Conservation (phyloP, 495 filamentous ascomycete species). For the Amphirosellinia nigrospora region DNA sequence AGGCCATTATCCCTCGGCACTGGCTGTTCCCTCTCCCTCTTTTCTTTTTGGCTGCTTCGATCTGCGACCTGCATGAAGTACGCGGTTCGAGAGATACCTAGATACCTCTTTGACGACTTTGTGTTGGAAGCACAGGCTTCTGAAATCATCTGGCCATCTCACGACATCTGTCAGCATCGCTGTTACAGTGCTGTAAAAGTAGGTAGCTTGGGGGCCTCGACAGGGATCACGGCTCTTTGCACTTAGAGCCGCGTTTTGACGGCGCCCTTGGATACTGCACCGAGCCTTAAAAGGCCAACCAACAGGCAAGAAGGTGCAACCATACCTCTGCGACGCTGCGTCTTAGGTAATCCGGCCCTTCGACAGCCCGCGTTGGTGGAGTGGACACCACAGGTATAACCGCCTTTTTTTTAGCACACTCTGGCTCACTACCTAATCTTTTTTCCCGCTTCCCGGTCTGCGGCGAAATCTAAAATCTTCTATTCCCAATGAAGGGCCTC, state of each 20-base stretch:
- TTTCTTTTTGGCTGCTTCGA: background rate
- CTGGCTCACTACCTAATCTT: slow-evolving; percentile 2
- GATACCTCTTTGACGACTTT: background rate
- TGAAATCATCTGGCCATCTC: background rate
- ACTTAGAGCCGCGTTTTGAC: slow-evolving; percentile 8
- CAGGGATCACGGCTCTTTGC: slow-evolving; percentile 17
- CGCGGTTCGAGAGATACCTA: background rate
- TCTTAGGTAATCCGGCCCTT: slow-evolving; percentile 18
- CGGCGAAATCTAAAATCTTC: slow-evolving; percentile 10
- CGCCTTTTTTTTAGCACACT: slow-evolving; percentile 21
- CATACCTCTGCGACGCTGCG: background rate
- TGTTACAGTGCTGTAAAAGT: background rate
- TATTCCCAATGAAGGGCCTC: slow-evolving; percentile 58
- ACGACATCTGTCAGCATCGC: background rate
- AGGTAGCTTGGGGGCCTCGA: background rate
- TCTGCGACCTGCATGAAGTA: slow-evolving; percentile 18
- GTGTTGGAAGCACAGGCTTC: background rate
- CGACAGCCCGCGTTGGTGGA: slow-evolving; percentile 17
- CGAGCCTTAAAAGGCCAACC: background rate
- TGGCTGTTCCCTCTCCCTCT: background rate
- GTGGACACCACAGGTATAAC: slow-evolving; percentile 25
- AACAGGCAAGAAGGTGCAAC: slow-evolving; percentile 9
- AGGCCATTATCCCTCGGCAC: background rate
- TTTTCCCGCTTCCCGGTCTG: slow-evolving; percentile 3
- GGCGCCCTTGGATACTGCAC: slow-evolving; percentile 1